A percentile compares a stretch with the other conserved stretches of the same genome.
phyloP scores from a whole-genome alignment of 495 filamentous ascomycete species.

The Penicillium coffeae region DNA sequence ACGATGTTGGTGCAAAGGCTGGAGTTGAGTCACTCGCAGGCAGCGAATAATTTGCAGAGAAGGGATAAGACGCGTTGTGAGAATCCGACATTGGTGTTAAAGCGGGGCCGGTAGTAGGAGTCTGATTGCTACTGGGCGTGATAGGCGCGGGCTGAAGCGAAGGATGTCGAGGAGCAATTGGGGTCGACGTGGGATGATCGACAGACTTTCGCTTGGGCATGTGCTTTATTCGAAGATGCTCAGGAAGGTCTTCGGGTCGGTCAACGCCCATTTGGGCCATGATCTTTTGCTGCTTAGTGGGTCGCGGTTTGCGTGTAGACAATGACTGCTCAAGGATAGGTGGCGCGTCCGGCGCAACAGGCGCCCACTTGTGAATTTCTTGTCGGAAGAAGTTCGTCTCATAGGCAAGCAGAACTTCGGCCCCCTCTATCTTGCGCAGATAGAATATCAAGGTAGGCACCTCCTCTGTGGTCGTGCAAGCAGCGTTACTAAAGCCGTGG shows the following conservation, averaged over 20 bases:
- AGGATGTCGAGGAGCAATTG: conserved; percentile 13
- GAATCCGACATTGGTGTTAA: conserved; percentile 35
- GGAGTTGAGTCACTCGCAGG: conserved; percentile 36
- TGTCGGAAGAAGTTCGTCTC: conserved; percentile 98
- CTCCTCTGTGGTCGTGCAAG: conserved; percentile 78
- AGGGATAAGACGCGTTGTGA: conserved; percentile 32
- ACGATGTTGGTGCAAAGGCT: conserved; percentile 36
- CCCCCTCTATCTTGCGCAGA: conserved; percentile 95
- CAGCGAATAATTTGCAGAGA: conserved; percentile 41
- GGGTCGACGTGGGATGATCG: conserved; percentile 20
- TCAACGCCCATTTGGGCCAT: conserved; percentile 83
- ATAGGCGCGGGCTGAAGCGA: conserved; percentile 29
- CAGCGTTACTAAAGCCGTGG: conserved; percentile 70
- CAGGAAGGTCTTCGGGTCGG: conserved; percentile 83
- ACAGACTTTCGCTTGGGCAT: conserved; percentile 51
- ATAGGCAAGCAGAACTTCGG: conserved; percentile 84
- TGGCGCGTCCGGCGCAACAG: conserved; percentile 79
- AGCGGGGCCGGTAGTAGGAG: conserved; percentile 29
- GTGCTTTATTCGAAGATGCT: conserved; percentile 70
- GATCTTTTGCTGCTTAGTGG: conserved; percentile 95
- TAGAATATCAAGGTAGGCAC: conserved; percentile 92
- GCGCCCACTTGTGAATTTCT: conserved; percentile 93
- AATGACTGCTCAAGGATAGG: conserved; percentile 79
- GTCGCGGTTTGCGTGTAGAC: conserved; percentile 94
- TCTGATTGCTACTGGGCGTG: conserved; percentile 20